A percentile compares a stretch with the other conserved stretches of the same genome.
phyloP scores from a whole-genome alignment of 805 yeast species.

The Suhomyces faveliae region DNA sequence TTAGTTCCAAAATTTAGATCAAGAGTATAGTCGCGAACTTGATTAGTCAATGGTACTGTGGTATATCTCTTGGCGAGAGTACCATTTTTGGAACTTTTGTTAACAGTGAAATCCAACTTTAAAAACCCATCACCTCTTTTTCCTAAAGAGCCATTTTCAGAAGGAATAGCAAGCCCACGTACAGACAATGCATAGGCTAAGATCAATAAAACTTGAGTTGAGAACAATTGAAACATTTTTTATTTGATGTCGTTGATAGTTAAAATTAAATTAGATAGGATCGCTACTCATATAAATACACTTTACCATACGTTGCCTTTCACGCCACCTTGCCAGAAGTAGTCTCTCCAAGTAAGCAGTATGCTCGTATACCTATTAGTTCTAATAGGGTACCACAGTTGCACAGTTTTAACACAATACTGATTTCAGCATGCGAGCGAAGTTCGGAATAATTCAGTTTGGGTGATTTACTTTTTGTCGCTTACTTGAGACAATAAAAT shows the following conservation, averaged over 20 bases:
- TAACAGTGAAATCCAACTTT: conserved; percentile 2
- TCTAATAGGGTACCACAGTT: too few relatives aligned
- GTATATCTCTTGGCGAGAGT: background rate
- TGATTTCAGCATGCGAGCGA: too few relatives aligned
- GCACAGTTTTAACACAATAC: too few relatives aligned
- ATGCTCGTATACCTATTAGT: too few relatives aligned
- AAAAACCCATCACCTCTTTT: background rate
- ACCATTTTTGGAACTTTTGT: background rate
- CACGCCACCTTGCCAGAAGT: too few relatives aligned
- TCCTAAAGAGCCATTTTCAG: background rate
- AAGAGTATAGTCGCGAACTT: conserved; percentile 2
- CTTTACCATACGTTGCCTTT: background rate
- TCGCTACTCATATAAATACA: background rate
- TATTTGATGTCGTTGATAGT: background rate
- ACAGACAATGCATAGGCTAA: background rate
- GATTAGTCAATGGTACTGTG: conserved; percentile 3
- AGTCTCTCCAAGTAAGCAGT: too few relatives aligned
- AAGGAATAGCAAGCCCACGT: background rate
- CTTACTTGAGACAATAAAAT: too few relatives aligned
- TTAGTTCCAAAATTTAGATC: conserved; percentile 9
- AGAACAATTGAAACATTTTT: too few relatives aligned
- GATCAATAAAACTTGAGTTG: background rate
- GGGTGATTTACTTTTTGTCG: too few relatives aligned
- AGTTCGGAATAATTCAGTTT: too few relatives aligned
- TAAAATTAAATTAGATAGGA: too few relatives aligned